Percentiles rank a stretch among this genome's conserved stretches.
Conservation (phyloP, 805 yeast genomes). For the Saccharomycopsis microspora region DNA sequence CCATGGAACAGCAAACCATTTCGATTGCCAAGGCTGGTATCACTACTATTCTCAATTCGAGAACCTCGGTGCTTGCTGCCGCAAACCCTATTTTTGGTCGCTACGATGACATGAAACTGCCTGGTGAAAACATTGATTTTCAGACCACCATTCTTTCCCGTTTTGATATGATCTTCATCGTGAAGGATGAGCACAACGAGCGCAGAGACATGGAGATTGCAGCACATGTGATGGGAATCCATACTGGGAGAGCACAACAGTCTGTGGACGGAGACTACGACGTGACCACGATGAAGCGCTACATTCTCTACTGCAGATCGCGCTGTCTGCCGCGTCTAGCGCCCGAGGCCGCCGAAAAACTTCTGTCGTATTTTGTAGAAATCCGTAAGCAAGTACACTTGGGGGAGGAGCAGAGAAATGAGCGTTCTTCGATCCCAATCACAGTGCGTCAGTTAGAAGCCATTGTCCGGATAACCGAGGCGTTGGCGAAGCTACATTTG, state of each 20-base stretch:
- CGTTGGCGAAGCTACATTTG: constrained; percentile 77
- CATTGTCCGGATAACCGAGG: constrained; percentile 88
- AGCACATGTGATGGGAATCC: constrained; percentile 88
- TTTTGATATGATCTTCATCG: constrained; percentile 96
- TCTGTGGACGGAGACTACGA: constrained; percentile 61
- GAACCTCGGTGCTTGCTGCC: constrained; percentile 95
- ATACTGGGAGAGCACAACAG: constrained; percentile 62
- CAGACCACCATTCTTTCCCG: constrained; percentile 95
- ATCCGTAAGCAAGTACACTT: constrained; percentile 76
- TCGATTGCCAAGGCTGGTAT: constrained; percentile 99
- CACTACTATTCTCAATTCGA: constrained; percentile 88
- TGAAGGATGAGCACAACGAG: constrained; percentile 88
- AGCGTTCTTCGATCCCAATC: constrained; percentile 91
- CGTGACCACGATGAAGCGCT: constrained; percentile 81
- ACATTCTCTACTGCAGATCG: constrained; percentile 79
- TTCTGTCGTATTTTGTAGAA: constrained; percentile 85
- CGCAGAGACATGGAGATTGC: constrained; percentile 83
- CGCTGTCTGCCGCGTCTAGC: constrained; percentile 90
- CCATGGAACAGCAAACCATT: constrained; percentile 99
- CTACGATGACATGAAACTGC: constrained; percentile 90
- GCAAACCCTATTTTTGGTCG: constrained; percentile 97
- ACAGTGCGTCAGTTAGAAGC: constrained; percentile 98
- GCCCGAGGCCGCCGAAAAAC: constrained; percentile 78
- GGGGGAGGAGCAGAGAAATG: constrained; percentile 72
- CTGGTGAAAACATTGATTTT: constrained; percentile 97